Base-by-base conservation (phyloP, 202 grass and related monocot genomes). In the Setaria viridis region DNA sequence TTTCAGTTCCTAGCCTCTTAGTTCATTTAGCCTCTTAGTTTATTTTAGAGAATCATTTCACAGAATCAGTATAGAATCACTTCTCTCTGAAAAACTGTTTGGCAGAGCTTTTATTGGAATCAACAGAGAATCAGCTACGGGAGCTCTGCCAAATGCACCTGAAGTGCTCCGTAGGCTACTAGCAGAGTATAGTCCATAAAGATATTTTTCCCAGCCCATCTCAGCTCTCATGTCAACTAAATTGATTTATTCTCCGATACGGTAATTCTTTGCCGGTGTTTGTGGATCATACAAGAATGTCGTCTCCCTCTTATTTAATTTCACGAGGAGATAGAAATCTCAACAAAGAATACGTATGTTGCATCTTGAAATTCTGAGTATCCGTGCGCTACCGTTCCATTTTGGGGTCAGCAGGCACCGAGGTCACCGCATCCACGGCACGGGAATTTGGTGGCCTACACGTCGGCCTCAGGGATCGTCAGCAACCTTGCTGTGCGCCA, bases 401-500 rank as follows among this genome's bases (percentile, higher is more conserved):
- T 2, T 0, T 6, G 20, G 3, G 51, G 83, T 49, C 53, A 57
- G 5, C 62, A 30, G 5, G 9, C 1, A 20, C 8, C 15, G 33
- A 4, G 19, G 55, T 65, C 62, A 17, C 49, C 64, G 3, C 75
- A 54, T 73, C 29, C 62, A 13, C n/a, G 11, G n/a, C 10, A 3
- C 9, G 25, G 30, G 43, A 51, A 45, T 77, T 85, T 58, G 81
- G 76, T 88, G 33, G 47, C 77, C 85, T 29, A 76, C 77, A 77
- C 81, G 62, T 0, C 37, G 50, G 20, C 35, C 47, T 59, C 54
- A 46, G 0, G 19, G 32, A 11, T 7, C 60, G n/a, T 7, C 56
- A 71, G 55, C 85, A 54, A 82, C 81, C 71, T 82, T 82, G 85
- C 72, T 57, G 54, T 72, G 89, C 77, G 37, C 81, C 71, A 87